These are phyloP conservation scores for Graphiopsis chlorocephala DNA, from an alignment of 2,329 filamentous ascomycete species.

Conservation along the genomic window DNA sequence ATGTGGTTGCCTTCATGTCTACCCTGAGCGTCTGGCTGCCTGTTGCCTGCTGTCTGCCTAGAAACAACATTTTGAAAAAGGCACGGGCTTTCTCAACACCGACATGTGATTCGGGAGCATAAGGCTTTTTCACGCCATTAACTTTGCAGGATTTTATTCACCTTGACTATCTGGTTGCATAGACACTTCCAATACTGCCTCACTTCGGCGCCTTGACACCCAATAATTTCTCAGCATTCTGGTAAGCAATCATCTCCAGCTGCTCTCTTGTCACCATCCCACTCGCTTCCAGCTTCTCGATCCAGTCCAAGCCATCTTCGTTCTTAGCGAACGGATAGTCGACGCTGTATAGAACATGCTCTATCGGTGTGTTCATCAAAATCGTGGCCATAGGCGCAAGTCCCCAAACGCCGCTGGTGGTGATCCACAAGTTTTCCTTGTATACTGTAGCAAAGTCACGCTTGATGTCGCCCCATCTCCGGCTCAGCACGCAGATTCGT, in stretches of 20 bases:
- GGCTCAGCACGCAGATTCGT: conserved; percentile 37
- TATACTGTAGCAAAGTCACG: conserved; percentile 41
- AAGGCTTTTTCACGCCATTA: background rate
- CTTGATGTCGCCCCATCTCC: conserved; percentile 35
- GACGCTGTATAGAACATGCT: conserved; percentile 56
- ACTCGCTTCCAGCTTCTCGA: conserved; percentile 50
- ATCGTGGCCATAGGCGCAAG: conserved; percentile 49
- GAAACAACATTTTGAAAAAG: background rate
- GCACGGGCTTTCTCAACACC: background rate
- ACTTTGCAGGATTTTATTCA: background rate
- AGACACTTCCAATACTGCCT: background rate
- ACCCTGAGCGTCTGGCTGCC: background rate
- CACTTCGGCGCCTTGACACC: conserved; percentile 28
- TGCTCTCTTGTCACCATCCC: conserved; percentile 51
- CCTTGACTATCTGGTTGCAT: background rate
- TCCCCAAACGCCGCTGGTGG: conserved; percentile 56
- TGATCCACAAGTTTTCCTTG: conserved; percentile 58
- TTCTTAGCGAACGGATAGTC: conserved; percentile 58
- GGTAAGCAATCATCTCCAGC: conserved; percentile 49
- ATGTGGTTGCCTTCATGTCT: background rate
- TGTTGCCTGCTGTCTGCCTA: background rate
- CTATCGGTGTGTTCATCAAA: conserved; percentile 38
- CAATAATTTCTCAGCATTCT: conserved; percentile 52
- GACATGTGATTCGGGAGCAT: background rate
- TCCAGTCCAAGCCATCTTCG: conserved; percentile 50